Conservation (phyloP, 2,329 filamentous ascomycete genomes). For the Hypoxylon sp. region DNA sequence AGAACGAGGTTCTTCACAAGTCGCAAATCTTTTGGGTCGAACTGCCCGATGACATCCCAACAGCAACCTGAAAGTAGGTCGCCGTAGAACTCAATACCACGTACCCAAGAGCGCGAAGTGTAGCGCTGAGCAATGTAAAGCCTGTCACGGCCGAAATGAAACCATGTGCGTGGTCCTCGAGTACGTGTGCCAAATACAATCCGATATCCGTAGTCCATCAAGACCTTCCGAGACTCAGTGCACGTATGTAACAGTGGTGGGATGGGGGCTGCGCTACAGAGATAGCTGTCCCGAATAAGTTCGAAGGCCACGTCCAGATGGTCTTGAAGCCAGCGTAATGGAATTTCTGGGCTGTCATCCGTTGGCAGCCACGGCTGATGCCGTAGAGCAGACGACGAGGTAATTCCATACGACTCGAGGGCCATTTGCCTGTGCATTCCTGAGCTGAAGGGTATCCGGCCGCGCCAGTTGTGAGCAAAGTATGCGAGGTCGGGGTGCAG, state of each 20-base stretch:
- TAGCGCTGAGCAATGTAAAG: slow-evolving; percentile 1
- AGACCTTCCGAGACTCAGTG: slow-evolving; percentile 15
- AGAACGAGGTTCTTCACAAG: slow-evolving; percentile 9
- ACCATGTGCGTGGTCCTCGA: slow-evolving; percentile 23
- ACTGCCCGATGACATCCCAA: slow-evolving; percentile 14
- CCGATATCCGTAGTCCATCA: slow-evolving; percentile 15
- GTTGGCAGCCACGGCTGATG: slow-evolving; percentile 18
- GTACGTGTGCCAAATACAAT: slow-evolving; percentile 20
- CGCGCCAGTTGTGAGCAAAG: slow-evolving; percentile 18
- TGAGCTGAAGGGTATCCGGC: neutral
- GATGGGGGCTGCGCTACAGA: slow-evolving; percentile 26
- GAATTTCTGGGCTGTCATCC: slow-evolving; percentile 10
- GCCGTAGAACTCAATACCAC: too few species aligned
- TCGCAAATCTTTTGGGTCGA: slow-evolving; percentile 9
- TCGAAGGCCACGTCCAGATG: slow-evolving; percentile 15
- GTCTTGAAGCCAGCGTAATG: slow-evolving; percentile 8
- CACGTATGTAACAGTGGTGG: slow-evolving; percentile 25
- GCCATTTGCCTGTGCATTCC: neutral
- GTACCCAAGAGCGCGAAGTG: too few species aligned
- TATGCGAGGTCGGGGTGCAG: slow-evolving; percentile 17
- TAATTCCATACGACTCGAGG: slow-evolving; percentile 22
- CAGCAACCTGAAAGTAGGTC: neutral
- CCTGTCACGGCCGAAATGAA: slow-evolving; percentile 22
- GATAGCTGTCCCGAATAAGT: slow-evolving; percentile 9
- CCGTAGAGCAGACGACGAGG: neutral